Base-by-base conservation (phyloP, 2,329 filamentous ascomycete genomes). In the Claviceps pazoutovae region DNA sequence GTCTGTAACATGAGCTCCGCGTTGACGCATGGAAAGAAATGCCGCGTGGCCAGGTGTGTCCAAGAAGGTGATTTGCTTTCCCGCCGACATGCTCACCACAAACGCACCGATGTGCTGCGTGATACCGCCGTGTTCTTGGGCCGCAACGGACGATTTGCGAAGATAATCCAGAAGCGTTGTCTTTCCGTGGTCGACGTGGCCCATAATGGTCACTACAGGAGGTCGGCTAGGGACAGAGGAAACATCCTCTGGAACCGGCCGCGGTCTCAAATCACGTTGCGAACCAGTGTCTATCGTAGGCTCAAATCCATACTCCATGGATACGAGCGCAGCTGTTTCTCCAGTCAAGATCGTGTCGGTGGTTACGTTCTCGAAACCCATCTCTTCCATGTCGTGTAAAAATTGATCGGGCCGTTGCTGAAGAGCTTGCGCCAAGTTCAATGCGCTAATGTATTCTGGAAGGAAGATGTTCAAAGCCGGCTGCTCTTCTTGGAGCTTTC, bases 51-150 rank as follows among this genome's bases (percentile, higher is more conserved):
- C 93, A 1, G 93, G 93, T 0, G 93, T 98, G 64, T 98, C 93
- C 30, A 98, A 75, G 72, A 98, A 98, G 0, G 94, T 98, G 58
- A 98, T 95, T 39, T 82, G 80, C 67, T 91, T 94, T 44, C 90
- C 90, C 5, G 82, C 83, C 4, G 87, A 83, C 74, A 98, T 82
- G 17, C 80, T 80, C 1, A 98, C 93, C 6, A 89, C 89, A 71
- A 98, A 98, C 16, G 93, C 93, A 67, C 93, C 94, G 58, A 98
- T 98, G 63, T 98, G 93, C 66, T 98, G 93, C 0, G 93, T 98
- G 63, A 98, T 98, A 38, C 93, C 93, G 56, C 93, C 93, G 63
- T 96, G 90, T 65, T 98, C 93, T 51, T 85, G 82, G 5, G 88
- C 88, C 43, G 84, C 94, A 44, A 98, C 82, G 6, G 89, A 96